Percentiles rank a stretch among this genome's conserved stretches.
These are phyloP conservation scores for Leptosphaerulina australis DNA, from an alignment of 2,329 filamentous ascomycete species.

Conservation along the genomic window DNA sequence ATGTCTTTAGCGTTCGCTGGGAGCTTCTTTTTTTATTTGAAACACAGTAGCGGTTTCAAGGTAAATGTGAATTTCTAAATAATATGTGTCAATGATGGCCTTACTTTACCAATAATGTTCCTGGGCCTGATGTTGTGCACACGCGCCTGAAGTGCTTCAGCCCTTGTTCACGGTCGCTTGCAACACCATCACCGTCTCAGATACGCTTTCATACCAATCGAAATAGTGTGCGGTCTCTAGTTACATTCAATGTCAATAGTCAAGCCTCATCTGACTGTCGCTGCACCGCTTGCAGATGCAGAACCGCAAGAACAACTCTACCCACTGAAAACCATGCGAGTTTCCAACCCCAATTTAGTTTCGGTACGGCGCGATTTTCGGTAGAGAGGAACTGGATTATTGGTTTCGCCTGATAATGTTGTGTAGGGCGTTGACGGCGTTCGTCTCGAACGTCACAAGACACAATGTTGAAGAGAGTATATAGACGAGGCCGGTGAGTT, in stretches of 20 bases:
- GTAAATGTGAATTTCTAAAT: not conserved
- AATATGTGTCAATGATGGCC: not conserved
- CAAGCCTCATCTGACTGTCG: not conserved
- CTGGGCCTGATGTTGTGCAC: not conserved
- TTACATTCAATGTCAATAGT: not conserved
- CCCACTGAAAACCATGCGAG: not conserved
- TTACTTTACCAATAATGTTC: not conserved
- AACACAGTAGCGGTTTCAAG: not conserved
- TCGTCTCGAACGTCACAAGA: slow-evolving; percentile 10
- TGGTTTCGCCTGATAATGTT: slow-evolving; percentile 16
- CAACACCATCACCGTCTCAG: not conserved
- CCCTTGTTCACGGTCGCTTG: not conserved
- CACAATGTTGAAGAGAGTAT: not conserved
- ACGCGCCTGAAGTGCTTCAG: slow-evolving; percentile 2
- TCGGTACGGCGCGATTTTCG: not conserved
- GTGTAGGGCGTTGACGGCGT: slow-evolving; percentile 2
- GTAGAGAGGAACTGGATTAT: slow-evolving; percentile 12
- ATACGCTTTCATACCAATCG: not conserved
- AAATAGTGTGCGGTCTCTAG: not conserved
- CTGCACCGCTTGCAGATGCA: not conserved
- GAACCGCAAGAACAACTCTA: not conserved
- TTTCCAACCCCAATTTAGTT: not conserved
- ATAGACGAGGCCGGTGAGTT: not conserved
- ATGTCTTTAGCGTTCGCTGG: not conserved
- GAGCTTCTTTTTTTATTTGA: too few species aligned